Conservation (phyloP, 2,329 filamentous ascomycete species). For the Tolypocladium tropicale region DNA sequence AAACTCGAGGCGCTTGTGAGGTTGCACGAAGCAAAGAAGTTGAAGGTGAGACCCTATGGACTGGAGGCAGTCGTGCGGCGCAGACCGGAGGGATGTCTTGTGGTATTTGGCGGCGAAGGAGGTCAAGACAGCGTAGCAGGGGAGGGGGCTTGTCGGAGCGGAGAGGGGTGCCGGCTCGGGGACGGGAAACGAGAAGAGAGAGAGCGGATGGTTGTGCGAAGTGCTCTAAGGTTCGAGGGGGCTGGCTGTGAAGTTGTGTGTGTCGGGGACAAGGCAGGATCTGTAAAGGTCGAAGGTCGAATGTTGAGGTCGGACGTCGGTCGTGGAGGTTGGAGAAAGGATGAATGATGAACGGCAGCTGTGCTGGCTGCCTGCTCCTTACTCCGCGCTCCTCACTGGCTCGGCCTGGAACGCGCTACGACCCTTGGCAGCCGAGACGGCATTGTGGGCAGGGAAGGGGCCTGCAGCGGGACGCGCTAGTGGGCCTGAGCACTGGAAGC, state of each 20-base stretch:
- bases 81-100: not conserved
- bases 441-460: not conserved
- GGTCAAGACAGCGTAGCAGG: not conserved
- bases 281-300: not conserved
- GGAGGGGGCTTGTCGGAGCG: not conserved
- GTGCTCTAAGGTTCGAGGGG: not conserved
- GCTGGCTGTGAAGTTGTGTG: not conserved
- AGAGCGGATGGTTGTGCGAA: not conserved
- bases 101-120: not conserved
- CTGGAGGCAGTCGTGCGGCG: not conserved
- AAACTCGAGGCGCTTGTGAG: not conserved
- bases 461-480: not conserved
- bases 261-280: not conserved
- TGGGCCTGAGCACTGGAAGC: not conserved
- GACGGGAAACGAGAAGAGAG: not conserved
- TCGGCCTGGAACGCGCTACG: not conserved
- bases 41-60: not conserved
- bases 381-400: not conserved
- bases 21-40: not conserved
- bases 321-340: not conserved
- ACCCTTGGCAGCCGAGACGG: not conserved
- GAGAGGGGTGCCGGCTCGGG: not conserved
- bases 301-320: slow-evolving; percentile 1
- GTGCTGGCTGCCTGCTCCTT: not conserved
- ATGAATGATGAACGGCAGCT: not conserved